Base-by-base conservation (phyloP, 768 basidiomycete genomes). In the Rhodotorula toruloides region DNA sequence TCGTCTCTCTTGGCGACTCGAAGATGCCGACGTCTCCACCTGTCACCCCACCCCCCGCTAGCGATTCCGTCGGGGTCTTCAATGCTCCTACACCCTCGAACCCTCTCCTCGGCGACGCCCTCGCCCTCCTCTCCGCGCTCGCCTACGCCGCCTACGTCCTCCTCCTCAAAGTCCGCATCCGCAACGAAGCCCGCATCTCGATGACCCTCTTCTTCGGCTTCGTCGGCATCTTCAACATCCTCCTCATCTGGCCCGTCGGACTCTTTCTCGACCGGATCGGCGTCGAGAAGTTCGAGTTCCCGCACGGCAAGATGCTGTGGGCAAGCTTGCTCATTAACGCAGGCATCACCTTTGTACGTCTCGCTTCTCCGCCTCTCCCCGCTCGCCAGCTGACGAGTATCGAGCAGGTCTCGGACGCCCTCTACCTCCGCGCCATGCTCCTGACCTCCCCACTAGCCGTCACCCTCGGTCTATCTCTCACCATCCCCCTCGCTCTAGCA, bases 131-230 rank as follows among this genome's bases (percentile, higher is more conserved):
- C n/a, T 90, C 89, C 11, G 91, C 93, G 2, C 70, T 90, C 10
- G 88, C 88, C 76, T 97, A 96, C 76, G 88, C 91, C 0, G 77
- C 88, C 52, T 98, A 98, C 77, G 86, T 92, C 49, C 87, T 87
- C 68, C 81, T 94, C 54, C 82, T 98, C 74, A 98, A 97, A 78
- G 87, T 92, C 50, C 84, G 85, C 61, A 88, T 96, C 58, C 84
- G 65, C 14, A 69, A 72, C 50, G 74, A 75, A 48, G 37, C 63
- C 25, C 58, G 72, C 21, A 61, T 74, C 42, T 71, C 70, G 58
- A 92, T 93, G 91, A 88, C 91, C 70, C 81, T 93, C 36, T 93
- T 96, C 80, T 92, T 96, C 74, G 93, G 93, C 31, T 94, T 90
- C 70, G 91, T 94, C 43, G 73, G 71, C 16, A 79, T 91, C 21